Evolutionary conservation across 768 basidiomycete genomes (phyloP), one percentile per base, ranked within the genome.

Genomic region (Mycena albidolilacea): DNA sequence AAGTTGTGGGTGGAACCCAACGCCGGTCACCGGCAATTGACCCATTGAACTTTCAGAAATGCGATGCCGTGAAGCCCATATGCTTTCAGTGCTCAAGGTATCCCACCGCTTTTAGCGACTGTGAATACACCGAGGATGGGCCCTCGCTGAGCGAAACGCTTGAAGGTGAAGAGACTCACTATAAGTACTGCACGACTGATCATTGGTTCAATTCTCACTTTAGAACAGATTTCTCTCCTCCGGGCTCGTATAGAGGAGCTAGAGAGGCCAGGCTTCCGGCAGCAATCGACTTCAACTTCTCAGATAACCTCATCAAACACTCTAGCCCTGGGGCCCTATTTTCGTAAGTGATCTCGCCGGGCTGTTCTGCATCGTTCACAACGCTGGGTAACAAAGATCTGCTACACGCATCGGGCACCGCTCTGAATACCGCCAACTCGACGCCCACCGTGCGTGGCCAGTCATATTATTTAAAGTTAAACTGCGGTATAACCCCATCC

Each of bases 161-260:
- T 44, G 76, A 77, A 68, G 76, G 74, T 70, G 39, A 44, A 35
- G 9, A 0, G 19, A 64, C 1, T 37, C 11, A 9, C 14, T 43
- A 10, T 14, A 2, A 43, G 14, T 43, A 43, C 1, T 54, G 52
- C 9, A 17, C 21, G 23, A 43, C 30, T 17, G 37, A 44, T n/a
- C 15, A 19, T 7, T 12, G 11, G 10, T 59, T n/a, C 8, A 30
- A 30, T 58, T 23, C 57, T 37, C 35, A 35, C 15, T 23, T 2
- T 6, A 75, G 71, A 75, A n/a, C 75, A 75, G 35, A 75, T 75
- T 11, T 62, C 68, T 5, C 59, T 72, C n/a, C 60, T 75, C 2
- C 71, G 70, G 21, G 44, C 37, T 69, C 75, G 75, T 8, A 72
- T 75, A 37, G 48, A 72, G 52, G 71, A 75, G 21, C 23, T 75